Conservation (phyloP, 345 rosid genomes). For the Eucalyptus globulus region DNA sequence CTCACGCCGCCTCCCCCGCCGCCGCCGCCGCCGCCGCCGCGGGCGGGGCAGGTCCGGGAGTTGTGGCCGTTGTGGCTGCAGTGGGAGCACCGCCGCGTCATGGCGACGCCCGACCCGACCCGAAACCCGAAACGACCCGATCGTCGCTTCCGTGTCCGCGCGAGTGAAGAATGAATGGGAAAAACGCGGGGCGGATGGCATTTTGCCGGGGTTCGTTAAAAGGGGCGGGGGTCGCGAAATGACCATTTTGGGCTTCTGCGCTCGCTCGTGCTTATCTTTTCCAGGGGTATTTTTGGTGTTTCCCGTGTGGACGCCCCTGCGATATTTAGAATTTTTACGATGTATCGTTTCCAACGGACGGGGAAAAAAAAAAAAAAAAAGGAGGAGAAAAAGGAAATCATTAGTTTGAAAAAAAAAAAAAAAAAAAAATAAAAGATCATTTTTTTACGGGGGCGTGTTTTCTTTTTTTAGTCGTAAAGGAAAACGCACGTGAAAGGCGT, state of each 20-base stretch:
- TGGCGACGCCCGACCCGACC: not conserved
- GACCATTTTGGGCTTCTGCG: not conserved
- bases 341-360: not conserved
- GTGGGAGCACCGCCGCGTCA: slow-evolving; percentile 88
- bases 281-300: not conserved
- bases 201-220: not conserved
- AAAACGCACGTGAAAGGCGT: not conserved
- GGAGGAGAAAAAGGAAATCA: not conserved
- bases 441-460: not conserved
- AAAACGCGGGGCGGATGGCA: not conserved
- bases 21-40: slow-evolving; percentile 13
- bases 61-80: slow-evolving; percentile 97
- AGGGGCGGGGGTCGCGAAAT: not conserved
- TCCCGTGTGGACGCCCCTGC: not conserved
- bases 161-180: not conserved
- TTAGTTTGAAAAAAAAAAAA: not conserved
- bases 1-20: slow-evolving; percentile 36
- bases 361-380: not conserved
- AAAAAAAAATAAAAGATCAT: not conserved
- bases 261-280: not conserved
- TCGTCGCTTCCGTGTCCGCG: not conserved
- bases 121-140: not conserved
- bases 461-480: not conserved
- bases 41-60: slow-evolving; percentile 82
- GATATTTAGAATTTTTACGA: not conserved